phyloP scores from a whole-genome alignment of 164 flowering plant genomes.

The Stephania yunnanensis region DNA sequence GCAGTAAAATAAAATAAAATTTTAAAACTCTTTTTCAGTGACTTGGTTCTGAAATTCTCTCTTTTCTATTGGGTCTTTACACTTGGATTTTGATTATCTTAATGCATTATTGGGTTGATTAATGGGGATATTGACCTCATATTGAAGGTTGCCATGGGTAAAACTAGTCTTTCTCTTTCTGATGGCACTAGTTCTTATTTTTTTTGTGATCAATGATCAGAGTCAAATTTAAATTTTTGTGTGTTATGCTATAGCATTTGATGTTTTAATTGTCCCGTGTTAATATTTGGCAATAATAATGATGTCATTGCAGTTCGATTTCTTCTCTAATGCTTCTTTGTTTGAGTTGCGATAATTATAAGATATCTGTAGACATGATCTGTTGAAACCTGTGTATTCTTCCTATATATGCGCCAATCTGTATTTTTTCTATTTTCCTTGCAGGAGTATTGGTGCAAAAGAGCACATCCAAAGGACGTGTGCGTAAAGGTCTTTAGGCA shows the following conservation, averaged over 20 bases:
- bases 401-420: background rate
- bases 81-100: too few relatives aligned
- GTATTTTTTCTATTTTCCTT: slow-evolving; percentile 4
- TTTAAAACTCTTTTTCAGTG: background rate
- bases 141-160: too few relatives aligned
- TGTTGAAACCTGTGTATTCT: background rate
- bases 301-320: background rate
- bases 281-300: background rate
- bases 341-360: background rate
- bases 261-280: background rate
- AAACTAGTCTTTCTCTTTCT: too few relatives aligned
- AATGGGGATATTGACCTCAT: too few relatives aligned
- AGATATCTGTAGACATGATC: background rate
- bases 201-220: too few relatives aligned
- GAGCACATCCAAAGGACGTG: slow-evolving; percentile 87
- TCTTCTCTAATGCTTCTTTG: background rate
- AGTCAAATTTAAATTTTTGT: too few relatives aligned
- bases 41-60: too few relatives aligned
- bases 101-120: too few relatives aligned
- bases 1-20: background rate
- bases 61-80: too few relatives aligned
- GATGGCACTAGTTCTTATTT: too few relatives aligned
- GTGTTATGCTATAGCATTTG: background rate
- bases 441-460: slow-evolving; percentile 99
- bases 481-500: slow-evolving; percentile 93